Base-by-base conservation (phyloP, 1,284 basidiomycete species). In the Rhodotorula sp. region DNA sequence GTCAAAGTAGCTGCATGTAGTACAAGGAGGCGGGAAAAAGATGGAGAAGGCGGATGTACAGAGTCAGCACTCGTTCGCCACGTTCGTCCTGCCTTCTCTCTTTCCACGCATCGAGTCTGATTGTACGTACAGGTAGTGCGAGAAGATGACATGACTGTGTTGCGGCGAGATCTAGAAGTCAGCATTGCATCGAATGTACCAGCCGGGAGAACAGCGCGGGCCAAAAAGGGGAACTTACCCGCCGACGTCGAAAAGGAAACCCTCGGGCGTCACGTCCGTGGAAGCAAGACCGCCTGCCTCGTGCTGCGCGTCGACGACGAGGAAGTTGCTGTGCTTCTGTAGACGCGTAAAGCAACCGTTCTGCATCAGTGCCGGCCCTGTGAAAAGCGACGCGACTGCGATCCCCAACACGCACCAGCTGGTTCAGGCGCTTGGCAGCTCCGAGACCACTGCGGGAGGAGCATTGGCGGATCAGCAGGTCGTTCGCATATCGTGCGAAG, bases 201-300 rank as follows among this genome's bases (percentile, higher is more conserved):
- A 23, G 15, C 20, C 34, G 31, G 20, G 12, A 23, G 20, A 23
- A 8, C 39, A 0, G 51, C 49, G 48, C 39, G 39, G 12, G 39
- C 39, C 39, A 43, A 43, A 5, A 10, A 26, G 56, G 39, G 49
- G 60, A 15, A 60, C 70, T 47, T 3, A 77, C 77, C 77, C 76
- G 60, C 84, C 84, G 49, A 85, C 84, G 76, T 85, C 85, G 75
- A 85, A 85, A 65, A 85, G 80, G 81, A 86, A 86, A n/a, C 85
- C 85, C 76, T 85, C 83, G 15, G 78, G 65, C 29, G 84, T 85
- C 48, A 80, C 78, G 69, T 85, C 85, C 14, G 85, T 86, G 47
- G 82, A 83, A 43, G 85, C 85, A 46, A 86, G 80, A 75, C 85
- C 85, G 72, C 85, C 85, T 12, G 84, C 82, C 58, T 83, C 80